phyloP scores from a whole-genome alignment of 108 stramenopile genomes.

The Cylindrotheca fusiformis region DNA sequence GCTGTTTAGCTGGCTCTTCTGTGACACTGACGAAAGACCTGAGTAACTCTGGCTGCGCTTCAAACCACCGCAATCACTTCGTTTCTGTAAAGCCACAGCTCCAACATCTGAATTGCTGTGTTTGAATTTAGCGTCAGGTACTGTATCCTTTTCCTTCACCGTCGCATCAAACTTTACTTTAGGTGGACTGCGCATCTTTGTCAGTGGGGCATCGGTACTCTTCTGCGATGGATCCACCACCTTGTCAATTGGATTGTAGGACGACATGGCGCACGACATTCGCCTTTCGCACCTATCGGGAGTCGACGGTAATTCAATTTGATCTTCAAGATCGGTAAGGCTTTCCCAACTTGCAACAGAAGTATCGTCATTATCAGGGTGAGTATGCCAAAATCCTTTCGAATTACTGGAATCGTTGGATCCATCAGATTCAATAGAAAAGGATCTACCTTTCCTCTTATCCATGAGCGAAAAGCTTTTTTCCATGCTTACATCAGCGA shows the following conservation, averaged over 20 bases:
- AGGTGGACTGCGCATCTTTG: not conserved
- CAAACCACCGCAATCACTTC: slow-evolving; percentile 10
- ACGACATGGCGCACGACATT: too few relatives aligned
- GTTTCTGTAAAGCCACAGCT: not conserved
- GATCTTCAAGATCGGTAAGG: not conserved
- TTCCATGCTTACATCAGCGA: slow-evolving; percentile 49
- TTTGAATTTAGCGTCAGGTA: slow-evolving; percentile 3
- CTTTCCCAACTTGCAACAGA: slow-evolving; percentile 18
- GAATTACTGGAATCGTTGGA: slow-evolving; percentile 21
- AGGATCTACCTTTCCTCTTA: slow-evolving; percentile 16
- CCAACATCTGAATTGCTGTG: slow-evolving; percentile 16
- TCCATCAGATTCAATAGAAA: slow-evolving; percentile 31
- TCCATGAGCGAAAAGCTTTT: slow-evolving; percentile 8
- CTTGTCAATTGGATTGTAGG: too few relatives aligned
- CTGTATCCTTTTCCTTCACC: not conserved
- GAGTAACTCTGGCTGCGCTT: slow-evolving; percentile 56
- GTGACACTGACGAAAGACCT: slow-evolving; percentile 41
- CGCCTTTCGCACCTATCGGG: not conserved
- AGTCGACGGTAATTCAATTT: not conserved
- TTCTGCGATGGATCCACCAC: too few relatives aligned
- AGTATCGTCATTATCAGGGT: slow-evolving; percentile 25
- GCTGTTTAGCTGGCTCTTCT: slow-evolving; percentile 7
- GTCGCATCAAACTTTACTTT: not conserved
- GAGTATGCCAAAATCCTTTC: slow-evolving; percentile 31
- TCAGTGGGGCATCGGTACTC: too few relatives aligned